Base-by-base conservation (phyloP, 2,329 filamentous ascomycete genomes). In the Verticillium tricorpus region DNA sequence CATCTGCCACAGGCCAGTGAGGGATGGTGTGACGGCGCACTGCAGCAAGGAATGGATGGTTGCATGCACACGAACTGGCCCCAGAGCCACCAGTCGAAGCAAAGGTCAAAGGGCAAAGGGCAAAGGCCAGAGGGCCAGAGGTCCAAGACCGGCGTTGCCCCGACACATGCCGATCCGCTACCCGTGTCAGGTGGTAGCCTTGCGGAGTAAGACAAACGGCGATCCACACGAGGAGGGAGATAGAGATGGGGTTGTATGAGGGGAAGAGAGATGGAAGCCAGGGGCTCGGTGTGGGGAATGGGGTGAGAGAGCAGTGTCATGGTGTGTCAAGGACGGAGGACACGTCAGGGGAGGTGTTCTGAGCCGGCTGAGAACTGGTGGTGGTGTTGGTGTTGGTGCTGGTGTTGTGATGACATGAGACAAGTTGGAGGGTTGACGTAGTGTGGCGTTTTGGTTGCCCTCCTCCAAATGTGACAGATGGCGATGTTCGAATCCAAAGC, bases 281-380 rank as follows among this genome's bases (percentile, higher is more conserved):
- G 45, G 45, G 45, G 45, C 19, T 52, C 45, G 11, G 19, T 52
- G 45, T 52, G 45, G 45, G 45, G 45, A 52, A 52, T 52, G 45
- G 45, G n/a, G 45, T 25, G 45, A 52, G 45, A 6, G 45, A 25
- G 14, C 12, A 52, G 45, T 52, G n/a, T 28, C 19, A 52, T 12
- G 19, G 22, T 19, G 45, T 14, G 19, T 52, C n/a, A 22, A 52
- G n/a, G 19, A 22, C 22, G 19, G 19, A 19, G n/a, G 5, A 19
- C 19, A n/a, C 11, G 45, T 22, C 19, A 19, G 6, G 9, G 45
- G n/a, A 9, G 45, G 65, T 67, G 59, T 63, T 62, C 62, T 50
- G 1, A 11, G n/a, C 28, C 17, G 12, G 39, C 22, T 7, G 39
- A 19, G 56, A 28, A 35, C 34, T 50, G 34, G 11, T n/a, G 45